Base-by-base conservation (phyloP, 208 protist genomes). In the Endotrypanum monterogeii region DNA sequence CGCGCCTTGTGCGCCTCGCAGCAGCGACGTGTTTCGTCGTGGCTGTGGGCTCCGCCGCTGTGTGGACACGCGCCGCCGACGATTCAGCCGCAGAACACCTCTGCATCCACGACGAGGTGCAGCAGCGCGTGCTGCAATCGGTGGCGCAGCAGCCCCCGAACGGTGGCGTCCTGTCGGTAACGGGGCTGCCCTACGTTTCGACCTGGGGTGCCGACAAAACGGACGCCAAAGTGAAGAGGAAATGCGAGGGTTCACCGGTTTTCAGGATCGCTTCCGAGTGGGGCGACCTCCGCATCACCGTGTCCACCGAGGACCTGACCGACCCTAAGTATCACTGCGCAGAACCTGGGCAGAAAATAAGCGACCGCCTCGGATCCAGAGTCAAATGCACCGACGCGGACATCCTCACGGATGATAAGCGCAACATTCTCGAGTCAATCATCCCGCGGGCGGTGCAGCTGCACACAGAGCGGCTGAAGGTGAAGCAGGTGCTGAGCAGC, bases 401-500 rank as follows among this genome's bases (percentile, higher is more conserved):
- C 69, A 62, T 90, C 23, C 65, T 94, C 11, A 90, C 82, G 1
- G 51, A 65, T 1, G 72, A 68, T 25, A 89, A 89, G 74, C 73
- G 73, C 39, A 12, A n/a, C 3, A 73, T 94, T 20, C 30, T 69
- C 23, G 61, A 74, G 0, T 28, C 74, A 25, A 57, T 92, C 25
- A 25, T 94, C 28, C 86, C 87, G 30, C 25, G 41, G 37, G 90
- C 88, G 5, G 6, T 91, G 11, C 62, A 80, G 71, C 67, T 89
- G 80, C 86, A 92, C 81, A 58, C 25, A 20, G 85, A 91, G 1
- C 83, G 86, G 6, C 77, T 94, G 41, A 66, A 67, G 62, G 89
- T 92, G 28, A 3, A 76, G 48, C 83, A 44, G n/a, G 28, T 83
- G n/a, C 20, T n/a, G 25, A 39, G 39, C n/a, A 44, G 18, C 6